These are phyloP conservation scores for Candida quercuum DNA, from an alignment of 805 yeast species.

Conservation along the genomic window DNA sequence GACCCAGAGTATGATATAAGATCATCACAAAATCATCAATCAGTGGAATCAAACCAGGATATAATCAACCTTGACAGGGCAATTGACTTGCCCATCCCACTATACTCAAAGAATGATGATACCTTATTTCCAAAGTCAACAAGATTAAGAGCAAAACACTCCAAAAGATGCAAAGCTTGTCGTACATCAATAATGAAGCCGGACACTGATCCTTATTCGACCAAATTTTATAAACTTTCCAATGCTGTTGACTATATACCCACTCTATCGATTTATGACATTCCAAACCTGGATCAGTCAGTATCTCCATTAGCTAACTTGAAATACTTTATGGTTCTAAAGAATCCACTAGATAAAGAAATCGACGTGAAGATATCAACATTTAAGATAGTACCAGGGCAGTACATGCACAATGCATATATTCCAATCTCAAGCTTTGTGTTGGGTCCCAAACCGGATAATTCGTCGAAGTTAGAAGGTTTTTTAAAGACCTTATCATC, in stretches of 20 bases:
- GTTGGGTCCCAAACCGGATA: slow-evolving; percentile 14
- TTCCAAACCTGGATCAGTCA: slow-evolving; percentile 3
- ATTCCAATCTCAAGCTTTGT: slow-evolving; percentile 17
- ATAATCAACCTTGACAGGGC: slow-evolving; percentile 4
- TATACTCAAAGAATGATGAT: neutral
- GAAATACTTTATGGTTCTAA: slow-evolving; percentile 8
- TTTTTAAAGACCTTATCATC: slow-evolving; percentile 26
- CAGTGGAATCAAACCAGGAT: neutral
- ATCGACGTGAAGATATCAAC: slow-evolving; percentile 13
- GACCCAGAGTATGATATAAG: slow-evolving; percentile 3
- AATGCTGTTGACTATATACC: slow-evolving; percentile 24
- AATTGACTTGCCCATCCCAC: neutral
- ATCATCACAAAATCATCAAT: neutral
- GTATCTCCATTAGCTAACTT: neutral
- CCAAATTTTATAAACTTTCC: slow-evolving; percentile 23
- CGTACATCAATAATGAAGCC: slow-evolving; percentile 24
- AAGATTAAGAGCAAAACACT: slow-evolving; percentile 15
- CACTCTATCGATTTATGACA: slow-evolving; percentile 4
- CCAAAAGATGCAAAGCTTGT: slow-evolving; percentile 25
- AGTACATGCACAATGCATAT: slow-evolving; percentile 2
- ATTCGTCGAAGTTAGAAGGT: slow-evolving; percentile 13
- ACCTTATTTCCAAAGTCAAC: slow-evolving; percentile 17
- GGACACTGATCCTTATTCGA: slow-evolving; percentile 19
- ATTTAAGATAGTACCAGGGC: slow-evolving; percentile 3
- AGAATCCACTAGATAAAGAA: slow-evolving; percentile 13